phyloP scores from a whole-genome alignment of 2,329 filamentous ascomycete genomes.

The Fusarium torreyae region DNA sequence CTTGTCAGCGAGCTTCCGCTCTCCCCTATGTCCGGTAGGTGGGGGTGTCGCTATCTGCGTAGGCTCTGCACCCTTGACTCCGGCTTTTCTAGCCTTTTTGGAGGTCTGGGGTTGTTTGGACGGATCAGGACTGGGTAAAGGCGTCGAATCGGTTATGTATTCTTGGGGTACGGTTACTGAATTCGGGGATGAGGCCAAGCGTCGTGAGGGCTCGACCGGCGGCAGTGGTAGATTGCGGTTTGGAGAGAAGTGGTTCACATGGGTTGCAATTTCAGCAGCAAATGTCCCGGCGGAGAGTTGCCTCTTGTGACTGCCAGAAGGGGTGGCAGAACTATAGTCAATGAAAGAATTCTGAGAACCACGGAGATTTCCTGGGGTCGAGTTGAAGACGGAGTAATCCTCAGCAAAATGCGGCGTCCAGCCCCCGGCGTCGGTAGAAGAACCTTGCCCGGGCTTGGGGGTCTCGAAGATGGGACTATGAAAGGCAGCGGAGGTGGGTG shows the following conservation, averaged over 20 bases:
- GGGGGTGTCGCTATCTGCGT: constrained; percentile 73
- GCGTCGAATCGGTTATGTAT: constrained; percentile 50
- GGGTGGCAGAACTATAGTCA: constrained; percentile 60
- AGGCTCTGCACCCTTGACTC: constrained; percentile 56
- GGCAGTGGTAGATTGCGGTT: constrained; percentile 68
- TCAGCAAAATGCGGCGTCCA: constrained; percentile 76
- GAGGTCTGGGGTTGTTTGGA: constrained; percentile 50
- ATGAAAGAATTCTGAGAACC: constrained; percentile 62
- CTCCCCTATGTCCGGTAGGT: constrained; percentile 69
- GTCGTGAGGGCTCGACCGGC: constrained; percentile 71
- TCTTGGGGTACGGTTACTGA: constrained; percentile 55
- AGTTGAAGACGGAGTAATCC: constrained; percentile 76
- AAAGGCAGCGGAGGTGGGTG: constrained; percentile 68
- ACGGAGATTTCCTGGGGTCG: constrained; percentile 72
- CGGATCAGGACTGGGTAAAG: constrained; percentile 49
- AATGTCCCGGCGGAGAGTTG: constrained; percentile 66
- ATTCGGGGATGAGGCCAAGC: constrained; percentile 71
- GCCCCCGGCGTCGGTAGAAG: constrained; percentile 65
- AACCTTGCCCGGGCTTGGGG: constrained; percentile 64
- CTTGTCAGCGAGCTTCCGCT: constrained; percentile 69
- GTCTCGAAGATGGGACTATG: constrained; percentile 72
- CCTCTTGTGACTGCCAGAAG: constrained; percentile 62
- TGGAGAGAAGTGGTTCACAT: constrained; percentile 74
- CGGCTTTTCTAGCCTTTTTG: constrained; percentile 64
- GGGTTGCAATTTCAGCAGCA: constrained; percentile 68